phyloP scores from a whole-genome alignment of 345 rosid species.

The Brassica nigra region DNA sequence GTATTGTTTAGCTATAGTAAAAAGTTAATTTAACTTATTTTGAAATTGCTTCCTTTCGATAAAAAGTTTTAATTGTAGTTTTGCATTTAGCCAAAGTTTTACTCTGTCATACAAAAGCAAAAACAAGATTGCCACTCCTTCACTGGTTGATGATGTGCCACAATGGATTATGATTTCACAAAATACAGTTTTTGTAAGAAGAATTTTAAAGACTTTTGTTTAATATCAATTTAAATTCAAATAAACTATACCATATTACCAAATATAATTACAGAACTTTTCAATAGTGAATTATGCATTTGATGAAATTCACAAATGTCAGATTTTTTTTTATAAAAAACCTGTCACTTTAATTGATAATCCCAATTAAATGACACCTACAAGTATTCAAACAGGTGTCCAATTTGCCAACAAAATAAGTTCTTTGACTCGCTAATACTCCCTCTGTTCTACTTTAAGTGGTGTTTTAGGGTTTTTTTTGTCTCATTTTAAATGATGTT shows the following conservation, averaged over 20 bases:
- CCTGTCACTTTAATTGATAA: too few relatives aligned
- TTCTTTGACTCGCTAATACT: too few relatives aligned
- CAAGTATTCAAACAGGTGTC: too few relatives aligned
- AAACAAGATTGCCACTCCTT: neutral
- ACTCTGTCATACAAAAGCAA: neutral
- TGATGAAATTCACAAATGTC: neutral
- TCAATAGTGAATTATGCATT: neutral
- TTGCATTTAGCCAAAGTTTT: neutral
- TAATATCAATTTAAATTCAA: neutral
- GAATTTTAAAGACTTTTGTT: neutral
- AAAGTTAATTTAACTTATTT: neutral
- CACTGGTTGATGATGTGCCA: neutral
- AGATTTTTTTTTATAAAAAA: neutral
- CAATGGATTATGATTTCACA: neutral
- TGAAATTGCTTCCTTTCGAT: neutral
- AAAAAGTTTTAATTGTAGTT: neutral
- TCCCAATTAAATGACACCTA: too few relatives aligned
- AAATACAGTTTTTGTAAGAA: neutral
- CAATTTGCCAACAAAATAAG: too few relatives aligned
- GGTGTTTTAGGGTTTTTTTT: too few relatives aligned
- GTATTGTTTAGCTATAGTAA: neutral
- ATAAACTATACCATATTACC: neutral
- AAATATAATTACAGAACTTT: too few relatives aligned
- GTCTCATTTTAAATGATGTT: too few relatives aligned
- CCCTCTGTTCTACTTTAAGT: too few relatives aligned